These are phyloP conservation scores for Nicotiana undulata DNA, from an alignment of 257 asterid species.

Conservation along the genomic window DNA sequence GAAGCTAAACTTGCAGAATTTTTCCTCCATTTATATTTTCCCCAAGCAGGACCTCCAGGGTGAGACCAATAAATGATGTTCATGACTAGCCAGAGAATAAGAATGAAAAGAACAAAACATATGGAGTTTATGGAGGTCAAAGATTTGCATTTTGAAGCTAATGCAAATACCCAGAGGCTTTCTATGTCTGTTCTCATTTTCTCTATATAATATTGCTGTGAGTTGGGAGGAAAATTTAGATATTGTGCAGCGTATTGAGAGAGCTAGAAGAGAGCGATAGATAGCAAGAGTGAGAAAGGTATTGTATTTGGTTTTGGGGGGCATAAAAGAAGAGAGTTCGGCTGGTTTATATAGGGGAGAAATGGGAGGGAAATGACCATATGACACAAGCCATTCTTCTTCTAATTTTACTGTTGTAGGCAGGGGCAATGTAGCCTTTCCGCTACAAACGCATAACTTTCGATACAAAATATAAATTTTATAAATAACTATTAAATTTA, in stretches of 20 bases:
- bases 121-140: slow-evolving; percentile 23
- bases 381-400: neutral
- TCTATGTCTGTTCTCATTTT: slow-evolving; percentile 35
- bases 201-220: neutral
- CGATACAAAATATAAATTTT: too few relatives aligned
- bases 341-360: neutral
- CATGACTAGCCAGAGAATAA: slow-evolving; percentile 29
- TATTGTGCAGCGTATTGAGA: neutral
- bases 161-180: slow-evolving; percentile 52
- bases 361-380: neutral
- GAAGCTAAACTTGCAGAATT: neutral
- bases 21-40: slow-evolving; percentile 30
- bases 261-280: neutral
- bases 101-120: slow-evolving; percentile 19
- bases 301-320: neutral
- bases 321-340: neutral
- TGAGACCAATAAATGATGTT: slow-evolving; percentile 59
- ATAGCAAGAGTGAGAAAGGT: neutral
- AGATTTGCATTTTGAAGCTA: slow-evolving; percentile 49
- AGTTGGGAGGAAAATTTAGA: neutral
- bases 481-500: too few relatives aligned
- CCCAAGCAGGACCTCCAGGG: slow-evolving; percentile 93
- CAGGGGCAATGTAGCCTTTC: too few relatives aligned
- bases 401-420: too few relatives aligned
- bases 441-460: too few relatives aligned